Evolutionary conservation across 371 early-diverging fungal genomes (phyloP), one percentile per base, ranked within the genome.

Genomic region (Zancudomyces culisetae): DNA sequence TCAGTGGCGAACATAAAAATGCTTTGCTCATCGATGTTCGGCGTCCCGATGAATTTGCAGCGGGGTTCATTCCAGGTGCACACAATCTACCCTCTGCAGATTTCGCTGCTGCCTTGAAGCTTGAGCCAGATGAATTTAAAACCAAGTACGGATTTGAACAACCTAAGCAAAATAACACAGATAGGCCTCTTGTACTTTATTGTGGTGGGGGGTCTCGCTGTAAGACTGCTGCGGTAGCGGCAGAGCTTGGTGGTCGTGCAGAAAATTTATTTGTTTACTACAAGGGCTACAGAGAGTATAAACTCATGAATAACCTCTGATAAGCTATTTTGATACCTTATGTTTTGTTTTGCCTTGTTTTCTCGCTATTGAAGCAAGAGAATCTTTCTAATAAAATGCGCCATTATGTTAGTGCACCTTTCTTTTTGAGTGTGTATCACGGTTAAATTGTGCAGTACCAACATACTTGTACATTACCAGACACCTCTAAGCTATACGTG

Each of bases 91-190:
- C 6, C 4, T 35, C 26, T 24, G 49, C 39, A 29, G 42, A 49
- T 6, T 49, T 49, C 27, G 49, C 4, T 27, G 21, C 49, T 21
- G 49, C 49, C 19, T 22, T 49, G 49, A 49, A 49, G 26, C 21
- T 49, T 10, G n/a, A n/a, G 4, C 19, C 19, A 4, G 30, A 29
- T 4, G 42, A 49, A 19, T 49, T 49, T 22, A 8, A 20, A 20
- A 12, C 19, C 21, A 43, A 43, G 43, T 43, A 43, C 24, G 43
- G 43, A 6, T 43, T 43, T 43, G 19, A n/a, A 43, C 6, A 10
- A 6, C 49, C 49, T 6, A 26, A 24, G 8, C 6, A 29, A 49
- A 24, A 49, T 8, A 8, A 6, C 10, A 6, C 6, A 19, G 30
- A 29, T 10, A 35, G n/a, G 42, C 18, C 27, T 18, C 27, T 49